Evolutionary conservation across 495 filamentous ascomycete species (phyloP).

Genomic region (Penicillium maclennaniae): DNA sequence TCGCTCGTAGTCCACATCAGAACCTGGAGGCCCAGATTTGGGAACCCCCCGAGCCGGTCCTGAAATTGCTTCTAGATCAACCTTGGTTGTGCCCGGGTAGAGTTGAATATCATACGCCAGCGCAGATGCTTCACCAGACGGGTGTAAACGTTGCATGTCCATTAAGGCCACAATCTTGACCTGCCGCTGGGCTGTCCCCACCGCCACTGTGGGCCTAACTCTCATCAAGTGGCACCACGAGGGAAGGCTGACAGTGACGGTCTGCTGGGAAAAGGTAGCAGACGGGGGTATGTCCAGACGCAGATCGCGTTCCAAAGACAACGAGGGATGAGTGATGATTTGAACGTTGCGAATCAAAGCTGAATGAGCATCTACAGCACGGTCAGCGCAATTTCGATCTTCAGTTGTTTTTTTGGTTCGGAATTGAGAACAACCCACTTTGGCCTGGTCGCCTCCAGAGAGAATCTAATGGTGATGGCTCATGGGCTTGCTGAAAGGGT

Average conservation of each 20-base stretch:
- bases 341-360: constrained; percentile 64
- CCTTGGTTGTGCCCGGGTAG: constrained; percentile 58
- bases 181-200: constrained; percentile 53
- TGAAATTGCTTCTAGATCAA: constrained; percentile 64
- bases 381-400: constrained; percentile 5
- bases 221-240: constrained; percentile 60
- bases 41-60: constrained; percentile 54
- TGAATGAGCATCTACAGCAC: constrained; percentile 40
- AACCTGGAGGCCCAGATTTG: constrained; percentile 45
- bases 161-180: constrained; percentile 61
- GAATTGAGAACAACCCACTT: constrained; percentile 33
- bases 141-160: constrained; percentile 42
- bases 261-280: constrained; percentile 59
- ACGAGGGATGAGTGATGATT: constrained; percentile 60
- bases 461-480: constrained; percentile 28
- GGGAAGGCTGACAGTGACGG: constrained; percentile 62
- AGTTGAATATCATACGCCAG: constrained; percentile 60
- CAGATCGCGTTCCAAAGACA: constrained; percentile 52
- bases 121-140: constrained; percentile 40
- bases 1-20: constrained; percentile 65
- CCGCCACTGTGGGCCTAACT: constrained; percentile 56
- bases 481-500: constrained; percentile 14
- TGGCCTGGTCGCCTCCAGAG: constrained; percentile 48
- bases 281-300: constrained; percentile 58
- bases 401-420: not conserved